phyloP scores from a whole-genome alignment of 1,284 basidiomycete species.

The Exobasidium cylindrosporum region DNA sequence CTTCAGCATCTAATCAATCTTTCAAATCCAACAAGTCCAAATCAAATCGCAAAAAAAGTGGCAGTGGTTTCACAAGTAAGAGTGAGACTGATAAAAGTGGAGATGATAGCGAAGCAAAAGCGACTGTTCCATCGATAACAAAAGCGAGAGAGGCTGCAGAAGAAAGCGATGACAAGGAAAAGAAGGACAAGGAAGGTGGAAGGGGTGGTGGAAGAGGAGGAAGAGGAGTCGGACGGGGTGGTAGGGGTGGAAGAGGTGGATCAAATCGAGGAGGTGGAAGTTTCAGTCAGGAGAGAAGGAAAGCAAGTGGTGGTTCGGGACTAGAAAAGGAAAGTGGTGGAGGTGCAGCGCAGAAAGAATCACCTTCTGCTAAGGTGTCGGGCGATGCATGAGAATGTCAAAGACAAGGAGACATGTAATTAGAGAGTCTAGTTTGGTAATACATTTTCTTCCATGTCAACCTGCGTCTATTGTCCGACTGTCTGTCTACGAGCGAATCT shows the following conservation, averaged over 20 bases:
- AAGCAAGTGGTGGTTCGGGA: background rate
- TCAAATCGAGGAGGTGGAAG: background rate
- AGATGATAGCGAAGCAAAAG: background rate
- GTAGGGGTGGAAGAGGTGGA: conserved; percentile 10
- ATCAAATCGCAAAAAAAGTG: background rate
- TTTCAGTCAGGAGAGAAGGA: background rate
- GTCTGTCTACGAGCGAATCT: no score
- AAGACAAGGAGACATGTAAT: no score
- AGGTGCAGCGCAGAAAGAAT: no score
- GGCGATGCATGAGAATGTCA: no score
- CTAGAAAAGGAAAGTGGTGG: background rate
- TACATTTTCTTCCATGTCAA: no score
- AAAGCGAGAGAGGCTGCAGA: background rate
- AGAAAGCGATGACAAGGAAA: background rate
- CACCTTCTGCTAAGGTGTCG: no score
- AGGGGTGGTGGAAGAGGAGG: conserved; percentile 6
- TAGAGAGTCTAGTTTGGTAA: no score
- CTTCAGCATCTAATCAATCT: background rate
- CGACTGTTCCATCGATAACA: no score
- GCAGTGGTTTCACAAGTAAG: background rate
- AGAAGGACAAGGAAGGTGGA: background rate
- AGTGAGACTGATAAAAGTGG: background rate
- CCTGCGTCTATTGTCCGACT: no score
- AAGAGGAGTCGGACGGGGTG: background rate
- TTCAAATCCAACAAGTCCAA: background rate